Evolutionary conservation across 2,329 filamentous ascomycete genomes (phyloP).

Genomic region (Fusarium mundagurra): DNA sequence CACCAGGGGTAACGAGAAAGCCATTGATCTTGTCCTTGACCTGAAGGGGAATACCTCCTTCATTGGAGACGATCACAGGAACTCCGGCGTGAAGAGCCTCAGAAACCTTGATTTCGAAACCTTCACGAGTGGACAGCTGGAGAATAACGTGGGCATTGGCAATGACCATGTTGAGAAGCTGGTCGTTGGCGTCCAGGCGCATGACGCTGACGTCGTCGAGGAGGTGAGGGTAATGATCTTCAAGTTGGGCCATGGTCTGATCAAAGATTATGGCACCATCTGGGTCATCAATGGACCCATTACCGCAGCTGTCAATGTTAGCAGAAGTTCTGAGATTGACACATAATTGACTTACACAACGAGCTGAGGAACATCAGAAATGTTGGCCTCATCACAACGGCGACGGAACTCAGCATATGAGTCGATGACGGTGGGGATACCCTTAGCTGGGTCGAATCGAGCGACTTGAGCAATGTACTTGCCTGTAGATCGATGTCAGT

Average conservation of each 20-base stretch:
- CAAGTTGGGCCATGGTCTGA: conserved; percentile 73
- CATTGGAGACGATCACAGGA: conserved; percentile 78
- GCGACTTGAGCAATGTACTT: conserved; percentile 84
- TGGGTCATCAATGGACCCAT: conserved; percentile 83
- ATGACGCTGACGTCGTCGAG: conserved; percentile 75
- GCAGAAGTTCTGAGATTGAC: background rate
- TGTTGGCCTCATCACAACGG: conserved; percentile 62
- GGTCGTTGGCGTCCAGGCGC: conserved; percentile 80
- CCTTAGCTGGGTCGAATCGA: conserved; percentile 85
- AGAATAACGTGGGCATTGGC: conserved; percentile 77
- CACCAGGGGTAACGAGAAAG: conserved; percentile 77
- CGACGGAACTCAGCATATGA: conserved; percentile 78
- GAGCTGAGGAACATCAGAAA: conserved; percentile 72
- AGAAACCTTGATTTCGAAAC: conserved; percentile 88
- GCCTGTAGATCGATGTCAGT: conserved; percentile 49
- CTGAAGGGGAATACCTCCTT: conserved; percentile 84
- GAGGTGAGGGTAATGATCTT: conserved; percentile 70
- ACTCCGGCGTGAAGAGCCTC: conserved; percentile 84
- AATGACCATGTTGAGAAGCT: conserved; percentile 80
- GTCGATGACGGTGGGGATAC: conserved; percentile 80
- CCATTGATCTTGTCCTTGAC: conserved; percentile 77
- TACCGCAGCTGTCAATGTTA: conserved; percentile 65
- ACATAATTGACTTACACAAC: conserved; percentile 62
- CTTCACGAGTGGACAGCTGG: conserved; percentile 83
- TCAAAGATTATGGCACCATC: conserved; percentile 79